Conservation (phyloP, 345 rosid species). For the Microcos paniculata region DNA sequence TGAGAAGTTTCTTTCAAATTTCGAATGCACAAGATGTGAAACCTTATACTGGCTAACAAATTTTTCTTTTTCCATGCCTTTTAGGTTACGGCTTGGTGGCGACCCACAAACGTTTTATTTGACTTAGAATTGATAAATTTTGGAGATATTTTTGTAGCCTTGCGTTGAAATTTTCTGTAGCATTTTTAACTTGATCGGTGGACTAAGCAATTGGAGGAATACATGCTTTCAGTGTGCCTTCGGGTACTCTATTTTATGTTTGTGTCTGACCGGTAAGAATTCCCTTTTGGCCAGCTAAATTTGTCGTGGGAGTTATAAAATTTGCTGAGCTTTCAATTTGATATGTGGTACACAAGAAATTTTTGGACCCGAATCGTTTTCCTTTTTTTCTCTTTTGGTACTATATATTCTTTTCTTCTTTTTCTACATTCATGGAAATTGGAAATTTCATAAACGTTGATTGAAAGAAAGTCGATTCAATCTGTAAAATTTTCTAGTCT, state of each 20-base stretch:
- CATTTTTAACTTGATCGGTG: neutral
- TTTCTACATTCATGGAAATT: neutral
- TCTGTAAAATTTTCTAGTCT: no score
- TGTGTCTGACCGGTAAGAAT: neutral
- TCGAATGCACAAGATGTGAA: neutral
- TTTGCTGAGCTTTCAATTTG: neutral
- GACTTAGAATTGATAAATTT: neutral
- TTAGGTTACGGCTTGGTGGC: neutral
- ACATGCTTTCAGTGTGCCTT: neutral
- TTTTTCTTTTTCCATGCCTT: slow-evolving; percentile 1
- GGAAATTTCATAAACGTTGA: no score
- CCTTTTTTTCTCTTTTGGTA: neutral
- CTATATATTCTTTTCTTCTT: neutral
- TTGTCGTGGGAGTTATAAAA: neutral
- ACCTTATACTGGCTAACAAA: neutral
- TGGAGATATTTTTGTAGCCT: neutral
- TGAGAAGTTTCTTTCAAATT: neutral
- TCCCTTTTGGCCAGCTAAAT: slow-evolving; percentile 1
- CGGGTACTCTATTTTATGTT: neutral
- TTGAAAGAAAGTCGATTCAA: no score
- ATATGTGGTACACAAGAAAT: neutral
- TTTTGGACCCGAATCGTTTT: neutral
- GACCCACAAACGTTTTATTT: neutral
- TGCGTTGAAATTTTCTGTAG: neutral
- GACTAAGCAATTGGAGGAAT: neutral